These are phyloP conservation scores for slime mould (Dictyostelium discoideum) DNA, from an alignment of 78 protist genomes.

Conservation along the genomic window DNA sequence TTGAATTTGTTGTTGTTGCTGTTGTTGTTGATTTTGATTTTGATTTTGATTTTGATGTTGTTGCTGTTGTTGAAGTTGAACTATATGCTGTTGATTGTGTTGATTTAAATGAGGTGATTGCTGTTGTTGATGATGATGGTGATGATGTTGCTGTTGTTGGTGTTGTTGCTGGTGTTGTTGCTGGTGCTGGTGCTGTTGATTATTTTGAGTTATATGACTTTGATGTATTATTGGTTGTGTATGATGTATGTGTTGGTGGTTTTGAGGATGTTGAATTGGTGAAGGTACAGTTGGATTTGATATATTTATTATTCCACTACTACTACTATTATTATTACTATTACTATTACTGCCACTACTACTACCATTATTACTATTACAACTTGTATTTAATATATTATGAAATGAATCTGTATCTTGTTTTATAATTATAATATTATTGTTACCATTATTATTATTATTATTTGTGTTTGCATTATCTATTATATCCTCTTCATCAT, in stretches of 20 bases:
- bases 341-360: background rate
- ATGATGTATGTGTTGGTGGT: background rate
- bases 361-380: background rate
- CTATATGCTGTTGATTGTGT: background rate
- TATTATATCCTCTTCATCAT: background rate
- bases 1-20: background rate
- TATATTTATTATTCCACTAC: background rate
- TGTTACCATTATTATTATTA: too few relatives aligned
- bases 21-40: background rate
- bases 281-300: background rate
- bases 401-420: background rate
- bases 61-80: background rate
- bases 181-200: background rate
- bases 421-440: background rate
- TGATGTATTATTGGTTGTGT: background rate
- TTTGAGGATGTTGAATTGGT: background rate
- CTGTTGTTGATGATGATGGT: background rate
- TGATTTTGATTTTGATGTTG: background rate
- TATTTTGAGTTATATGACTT: background rate
- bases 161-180: background rate
- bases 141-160: background rate
- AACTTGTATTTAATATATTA: background rate
- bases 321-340: background rate
- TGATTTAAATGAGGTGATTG: background rate
- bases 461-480: background rate